A percentile compares a stretch with the other conserved stretches of the same genome.
These are phyloP conservation scores for Gossypium sturtianum DNA, from an alignment of 345 rosid genomes.

Conservation along the genomic window DNA sequence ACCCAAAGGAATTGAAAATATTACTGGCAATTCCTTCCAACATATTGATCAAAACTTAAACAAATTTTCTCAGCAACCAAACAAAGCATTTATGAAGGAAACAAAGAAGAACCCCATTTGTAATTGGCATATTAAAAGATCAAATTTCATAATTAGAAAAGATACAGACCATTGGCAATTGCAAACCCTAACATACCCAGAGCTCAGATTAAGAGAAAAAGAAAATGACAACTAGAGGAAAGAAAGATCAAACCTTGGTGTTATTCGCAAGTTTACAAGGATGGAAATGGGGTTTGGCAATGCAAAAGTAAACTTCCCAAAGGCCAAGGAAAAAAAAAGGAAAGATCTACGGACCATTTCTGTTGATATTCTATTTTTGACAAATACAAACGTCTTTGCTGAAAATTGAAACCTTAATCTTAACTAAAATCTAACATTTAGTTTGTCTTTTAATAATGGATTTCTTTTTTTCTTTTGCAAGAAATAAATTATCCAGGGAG, in stretches of 20 bases:
- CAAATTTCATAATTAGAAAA: background rate
- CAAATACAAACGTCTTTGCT: slow-evolving; percentile 1
- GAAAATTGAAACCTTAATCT: background rate
- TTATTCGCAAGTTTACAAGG: background rate
- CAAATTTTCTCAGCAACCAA: background rate
- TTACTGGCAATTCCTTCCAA: background rate
- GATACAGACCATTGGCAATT: background rate
- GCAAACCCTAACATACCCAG: background rate
- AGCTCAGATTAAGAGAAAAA: background rate
- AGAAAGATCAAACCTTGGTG: background rate
- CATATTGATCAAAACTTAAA: background rate
- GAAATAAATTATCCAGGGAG: background rate
- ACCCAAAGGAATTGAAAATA: background rate
- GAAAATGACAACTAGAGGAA: background rate
- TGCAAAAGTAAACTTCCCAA: background rate
- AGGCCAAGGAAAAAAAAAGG: background rate
- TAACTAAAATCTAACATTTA: background rate
- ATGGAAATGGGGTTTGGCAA: background rate
- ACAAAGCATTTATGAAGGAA: background rate
- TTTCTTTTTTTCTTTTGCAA: no score
- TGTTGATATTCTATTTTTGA: slow-evolving; percentile 3
- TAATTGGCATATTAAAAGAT: background rate
- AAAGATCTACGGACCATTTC: background rate
- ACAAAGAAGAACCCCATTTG: slow-evolving; percentile 2
- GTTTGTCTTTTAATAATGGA: background rate